These are phyloP conservation scores for Trametes villosa DNA, from an alignment of 768 basidiomycete species.

Conservation along the genomic window DNA sequence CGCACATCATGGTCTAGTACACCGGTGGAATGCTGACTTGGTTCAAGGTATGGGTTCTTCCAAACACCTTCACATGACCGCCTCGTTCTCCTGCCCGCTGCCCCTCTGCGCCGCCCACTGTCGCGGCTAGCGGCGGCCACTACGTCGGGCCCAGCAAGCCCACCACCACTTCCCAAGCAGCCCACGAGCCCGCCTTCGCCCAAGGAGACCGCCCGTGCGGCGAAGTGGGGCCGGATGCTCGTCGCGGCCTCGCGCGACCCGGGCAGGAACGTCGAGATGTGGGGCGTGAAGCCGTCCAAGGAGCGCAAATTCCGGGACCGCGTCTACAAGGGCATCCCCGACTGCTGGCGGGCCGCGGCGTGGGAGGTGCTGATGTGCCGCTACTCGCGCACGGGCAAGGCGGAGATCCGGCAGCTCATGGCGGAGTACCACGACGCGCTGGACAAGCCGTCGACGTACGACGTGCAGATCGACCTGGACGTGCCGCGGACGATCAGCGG, in stretches of 20 bases:
- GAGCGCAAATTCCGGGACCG: slow-evolving; percentile 71
- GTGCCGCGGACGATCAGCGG: slow-evolving; percentile 96
- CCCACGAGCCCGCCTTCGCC: slow-evolving; percentile 46
- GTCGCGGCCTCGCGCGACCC: slow-evolving; percentile 65
- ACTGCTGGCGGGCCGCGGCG: slow-evolving; percentile 90
- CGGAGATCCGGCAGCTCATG: slow-evolving; percentile 49
- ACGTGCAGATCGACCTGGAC: slow-evolving; percentile 97
- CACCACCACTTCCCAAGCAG: slow-evolving; percentile 50
- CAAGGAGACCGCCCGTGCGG: slow-evolving; percentile 78
- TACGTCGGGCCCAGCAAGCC: slow-evolving; percentile 48
- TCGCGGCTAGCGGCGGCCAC: slow-evolving; percentile 40
- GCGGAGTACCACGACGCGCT: slow-evolving; percentile 63
- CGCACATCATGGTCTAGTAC: slow-evolving; percentile 37
- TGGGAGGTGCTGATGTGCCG: slow-evolving; percentile 84
- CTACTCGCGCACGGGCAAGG: slow-evolving; percentile 49
- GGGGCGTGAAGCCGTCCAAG: slow-evolving; percentile 70
- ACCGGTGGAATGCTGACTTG: not conserved
- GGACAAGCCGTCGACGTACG: slow-evolving; percentile 84
- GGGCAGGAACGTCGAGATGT: slow-evolving; percentile 77
- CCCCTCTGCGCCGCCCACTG: slow-evolving; percentile 65
- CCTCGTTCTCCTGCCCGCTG: slow-evolving; percentile 68
- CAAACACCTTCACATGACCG: slow-evolving; percentile 81
- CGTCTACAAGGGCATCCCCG: slow-evolving; percentile 95
- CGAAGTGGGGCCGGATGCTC: slow-evolving; percentile 95
- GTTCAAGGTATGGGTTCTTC: slow-evolving; percentile 89